Evolutionary conservation across 2,329 filamentous ascomycete species (phyloP), one percentile per base, ranked within the genome.

Genomic region (Talaromyces albobiverticillius): DNA sequence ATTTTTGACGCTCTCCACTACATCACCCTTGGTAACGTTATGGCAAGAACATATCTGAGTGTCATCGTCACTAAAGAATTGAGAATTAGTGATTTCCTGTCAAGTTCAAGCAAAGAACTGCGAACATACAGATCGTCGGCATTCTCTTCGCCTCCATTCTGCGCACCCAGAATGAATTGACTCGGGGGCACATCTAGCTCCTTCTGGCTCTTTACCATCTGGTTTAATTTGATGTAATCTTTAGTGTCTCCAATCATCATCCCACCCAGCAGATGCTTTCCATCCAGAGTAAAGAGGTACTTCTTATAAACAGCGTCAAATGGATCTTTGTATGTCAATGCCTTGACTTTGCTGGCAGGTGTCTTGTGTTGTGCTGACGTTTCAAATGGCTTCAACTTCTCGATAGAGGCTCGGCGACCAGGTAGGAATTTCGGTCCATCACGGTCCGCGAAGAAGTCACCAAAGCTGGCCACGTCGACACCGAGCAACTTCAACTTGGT

Each of bases 161-260:
- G 83, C 0, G 86, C 84, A 1, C 91, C 91, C 2, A 96, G 76
- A 59, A 96, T 95, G 53, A 96, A 85, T 67, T 95, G 85, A 46
- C 87, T 84, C 0, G 91, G 91, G 0, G 89, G 83, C 0, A 90
- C 76, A 13, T 95, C 89, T 1, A 96, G 79, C 58, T 80, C 77
- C 68, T 92, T 95, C 66, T 90, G 88, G 60, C 83, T 86, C 75
- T 92, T 95, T 52, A 94, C 90, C 79, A 95, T 85, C 1, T 89
- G 88, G 1, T 95, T 89, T 20, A 96, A 75, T 69, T 93, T 95
- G 73, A 95, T 82, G 65, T 95, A 96, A 73, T 96, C 91, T 59
- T 83, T 87, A 0, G 90, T 95, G 64, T 96, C 91, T 36, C 91
- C 92, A 57, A 96, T 94, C 90, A 96, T 95, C 90, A 96, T 96